Percentiles rank a stretch among this genome's conserved stretches.
phyloP scores from a whole-genome alignment of 257 asterid species.

The Linderniella brevidens region DNA sequence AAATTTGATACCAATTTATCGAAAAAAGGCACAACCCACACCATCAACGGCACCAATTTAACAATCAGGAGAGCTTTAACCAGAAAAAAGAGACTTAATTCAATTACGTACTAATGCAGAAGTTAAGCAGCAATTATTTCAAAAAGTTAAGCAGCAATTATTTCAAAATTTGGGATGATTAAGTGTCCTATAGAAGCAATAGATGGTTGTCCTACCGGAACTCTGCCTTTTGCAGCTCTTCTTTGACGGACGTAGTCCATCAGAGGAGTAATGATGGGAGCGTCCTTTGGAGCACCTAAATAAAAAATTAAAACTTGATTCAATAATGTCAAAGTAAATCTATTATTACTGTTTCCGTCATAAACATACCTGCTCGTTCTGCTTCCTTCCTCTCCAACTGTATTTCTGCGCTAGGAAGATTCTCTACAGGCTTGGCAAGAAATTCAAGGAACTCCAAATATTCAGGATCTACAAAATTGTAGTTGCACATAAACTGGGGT shows the following conservation, averaged over 20 bases:
- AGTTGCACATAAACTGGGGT: constrained; percentile 13
- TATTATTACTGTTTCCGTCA: background rate
- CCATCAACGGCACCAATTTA: too few relatives aligned
- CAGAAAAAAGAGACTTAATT: too few relatives aligned
- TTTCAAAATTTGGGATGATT: too few relatives aligned
- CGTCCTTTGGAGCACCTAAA: constrained; percentile 67
- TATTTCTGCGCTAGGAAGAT: constrained; percentile 99
- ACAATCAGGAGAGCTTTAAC: too few relatives aligned
- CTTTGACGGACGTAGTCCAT: constrained; percentile 91
- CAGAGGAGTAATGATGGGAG: constrained; percentile 72
- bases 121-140: too few relatives aligned
- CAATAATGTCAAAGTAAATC: too few relatives aligned
- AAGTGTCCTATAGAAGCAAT: too few relatives aligned
- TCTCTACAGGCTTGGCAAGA: constrained; percentile 81
- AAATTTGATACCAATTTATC: too few relatives aligned
- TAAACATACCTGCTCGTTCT: constrained; percentile 74
- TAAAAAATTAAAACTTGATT: too few relatives aligned
- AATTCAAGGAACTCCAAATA: constrained; percentile 96
- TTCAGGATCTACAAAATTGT: constrained; percentile 79
- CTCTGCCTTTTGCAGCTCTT: constrained; percentile 88
- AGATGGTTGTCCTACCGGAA: constrained; percentile 38
- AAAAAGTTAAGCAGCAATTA: too few relatives aligned
- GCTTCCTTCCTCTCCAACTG: constrained; percentile 98
- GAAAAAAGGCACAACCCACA: too few relatives aligned
- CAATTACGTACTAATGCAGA: too few relatives aligned